phyloP scores from a whole-genome alignment of 495 filamentous ascomycete species.

The Penicillium cosmopolitanum region DNA sequence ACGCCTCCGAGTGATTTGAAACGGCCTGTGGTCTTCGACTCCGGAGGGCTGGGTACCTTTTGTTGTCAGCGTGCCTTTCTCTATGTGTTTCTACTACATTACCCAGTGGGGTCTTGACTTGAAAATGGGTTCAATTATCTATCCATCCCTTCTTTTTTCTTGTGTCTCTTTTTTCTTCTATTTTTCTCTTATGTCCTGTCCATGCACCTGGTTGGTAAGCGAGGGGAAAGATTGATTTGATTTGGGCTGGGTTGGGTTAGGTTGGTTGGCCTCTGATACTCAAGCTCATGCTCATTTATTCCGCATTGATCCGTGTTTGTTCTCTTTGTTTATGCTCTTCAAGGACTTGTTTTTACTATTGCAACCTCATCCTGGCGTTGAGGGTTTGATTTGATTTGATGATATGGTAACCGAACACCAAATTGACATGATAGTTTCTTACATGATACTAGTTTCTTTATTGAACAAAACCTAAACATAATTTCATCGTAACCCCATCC shows the following conservation, averaged over 20 bases:
- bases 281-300: background rate
- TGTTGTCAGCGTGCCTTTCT: too few relatives aligned
- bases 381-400: conserved; percentile 3
- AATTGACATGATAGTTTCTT: conserved; percentile 20
- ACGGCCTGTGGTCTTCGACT: too few relatives aligned
- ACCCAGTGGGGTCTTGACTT: too few relatives aligned
- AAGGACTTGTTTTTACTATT: conserved; percentile 1
- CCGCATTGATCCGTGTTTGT: background rate
- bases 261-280: background rate
- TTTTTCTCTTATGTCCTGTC: too few relatives aligned
- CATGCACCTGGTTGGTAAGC: background rate
- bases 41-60: too few relatives aligned
- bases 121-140: background rate
- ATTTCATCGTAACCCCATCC: background rate
- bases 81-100: too few relatives aligned
- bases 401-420: background rate
- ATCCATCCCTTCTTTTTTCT: background rate
- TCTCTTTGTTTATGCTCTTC: conserved; percentile 2
- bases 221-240: background rate
- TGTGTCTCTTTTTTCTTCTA: background rate
- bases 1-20: too few relatives aligned
- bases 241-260: too few relatives aligned
- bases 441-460: conserved; percentile 11
- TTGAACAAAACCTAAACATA: background rate
- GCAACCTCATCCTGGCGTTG: conserved; percentile 15